These are phyloP conservation scores for Corylus heterophylla DNA, from an alignment of 306 rosid species.

Conservation along the genomic window DNA sequence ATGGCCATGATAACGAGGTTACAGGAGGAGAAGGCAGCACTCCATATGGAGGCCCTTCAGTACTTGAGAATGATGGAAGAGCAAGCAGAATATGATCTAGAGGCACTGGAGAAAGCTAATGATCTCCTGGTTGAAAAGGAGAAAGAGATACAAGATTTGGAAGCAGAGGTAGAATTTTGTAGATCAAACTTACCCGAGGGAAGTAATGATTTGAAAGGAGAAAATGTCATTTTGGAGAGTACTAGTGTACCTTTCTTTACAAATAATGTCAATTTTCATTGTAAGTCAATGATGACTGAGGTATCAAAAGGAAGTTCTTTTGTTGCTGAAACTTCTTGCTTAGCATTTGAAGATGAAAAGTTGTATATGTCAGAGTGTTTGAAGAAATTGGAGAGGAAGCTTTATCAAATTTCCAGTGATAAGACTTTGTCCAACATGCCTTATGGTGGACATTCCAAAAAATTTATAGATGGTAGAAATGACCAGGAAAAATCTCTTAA, in stretches of 20 bases:
- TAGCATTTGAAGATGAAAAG: conserved; percentile 73
- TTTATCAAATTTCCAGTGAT: conserved; percentile 35
- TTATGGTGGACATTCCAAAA: conserved; percentile 34
- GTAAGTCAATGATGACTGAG: conserved; percentile 31
- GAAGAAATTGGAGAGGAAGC: conserved; percentile 61
- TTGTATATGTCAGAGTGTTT: conserved; percentile 55
- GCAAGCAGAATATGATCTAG: conserved; percentile 91
- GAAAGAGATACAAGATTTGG: conserved; percentile 76
- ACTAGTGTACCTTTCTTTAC: conserved; percentile 21
- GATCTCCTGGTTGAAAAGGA: conserved; percentile 82
- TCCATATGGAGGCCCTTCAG: conserved; percentile 90
- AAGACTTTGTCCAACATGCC: conserved; percentile 23
- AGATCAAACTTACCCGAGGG: conserved; percentile 29
- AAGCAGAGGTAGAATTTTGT: conserved; percentile 70
- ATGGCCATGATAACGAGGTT: conserved; percentile 97
- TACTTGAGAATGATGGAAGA: conserved; percentile 95
- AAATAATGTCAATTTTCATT: conserved; percentile 17
- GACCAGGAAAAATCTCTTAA: conserved; percentile 36
- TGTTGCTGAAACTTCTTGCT: conserved; percentile 32
- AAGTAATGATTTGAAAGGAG: conserved; percentile 36
- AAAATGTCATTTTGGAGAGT: conserved; percentile 27
- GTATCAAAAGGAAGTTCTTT: conserved; percentile 29
- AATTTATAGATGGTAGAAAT: conserved; percentile 25
- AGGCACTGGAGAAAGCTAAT: conserved; percentile 72
- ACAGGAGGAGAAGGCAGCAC: conserved; percentile 90